These are phyloP conservation scores for Moringa oleifera DNA, from an alignment of 345 rosid species.

Conservation along the genomic window DNA sequence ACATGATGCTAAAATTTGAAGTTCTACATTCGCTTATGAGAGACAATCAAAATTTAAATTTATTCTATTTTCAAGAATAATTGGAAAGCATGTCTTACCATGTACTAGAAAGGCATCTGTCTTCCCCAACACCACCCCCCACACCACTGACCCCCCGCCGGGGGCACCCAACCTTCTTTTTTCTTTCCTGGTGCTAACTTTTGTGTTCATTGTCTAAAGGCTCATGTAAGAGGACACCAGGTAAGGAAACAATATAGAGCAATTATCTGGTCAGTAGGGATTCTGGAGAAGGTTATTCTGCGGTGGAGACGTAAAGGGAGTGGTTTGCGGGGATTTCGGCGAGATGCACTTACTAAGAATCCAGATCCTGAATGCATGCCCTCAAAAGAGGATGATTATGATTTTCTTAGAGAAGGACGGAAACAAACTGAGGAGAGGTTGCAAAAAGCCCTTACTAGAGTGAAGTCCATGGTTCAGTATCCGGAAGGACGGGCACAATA, in stretches of 20 bases:
- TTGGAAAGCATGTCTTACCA: no score
- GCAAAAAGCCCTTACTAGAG: slow-evolving; percentile 82
- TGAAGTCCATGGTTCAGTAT: slow-evolving; percentile 86
- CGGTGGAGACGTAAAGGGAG: slow-evolving; percentile 94
- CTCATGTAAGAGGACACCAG: slow-evolving; percentile 91
- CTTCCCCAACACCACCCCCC: no score
- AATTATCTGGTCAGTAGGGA: slow-evolving; percentile 82
- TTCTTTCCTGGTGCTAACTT: slow-evolving; percentile 13
- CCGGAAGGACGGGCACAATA: slow-evolving; percentile 89
- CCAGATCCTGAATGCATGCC: slow-evolving; percentile 29
- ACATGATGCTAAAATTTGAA: neutral
- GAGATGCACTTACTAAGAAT: slow-evolving; percentile 40
- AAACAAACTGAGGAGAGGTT: slow-evolving; percentile 86
- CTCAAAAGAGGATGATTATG: slow-evolving; percentile 70
- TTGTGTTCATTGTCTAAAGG: slow-evolving; percentile 36
- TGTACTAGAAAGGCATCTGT: no score
- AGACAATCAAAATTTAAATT: no score
- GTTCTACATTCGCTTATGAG: neutral
- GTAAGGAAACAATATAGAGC: slow-evolving; percentile 71
- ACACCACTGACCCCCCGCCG: no score
- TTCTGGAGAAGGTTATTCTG: slow-evolving; percentile 83
- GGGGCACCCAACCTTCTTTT: no score
- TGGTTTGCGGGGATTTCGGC: slow-evolving; percentile 72
- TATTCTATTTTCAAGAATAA: neutral
- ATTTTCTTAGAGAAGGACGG: slow-evolving; percentile 82